Conservation (phyloP, 768 basidiomycete genomes). For the Lactifluus hygrophoroides region DNA sequence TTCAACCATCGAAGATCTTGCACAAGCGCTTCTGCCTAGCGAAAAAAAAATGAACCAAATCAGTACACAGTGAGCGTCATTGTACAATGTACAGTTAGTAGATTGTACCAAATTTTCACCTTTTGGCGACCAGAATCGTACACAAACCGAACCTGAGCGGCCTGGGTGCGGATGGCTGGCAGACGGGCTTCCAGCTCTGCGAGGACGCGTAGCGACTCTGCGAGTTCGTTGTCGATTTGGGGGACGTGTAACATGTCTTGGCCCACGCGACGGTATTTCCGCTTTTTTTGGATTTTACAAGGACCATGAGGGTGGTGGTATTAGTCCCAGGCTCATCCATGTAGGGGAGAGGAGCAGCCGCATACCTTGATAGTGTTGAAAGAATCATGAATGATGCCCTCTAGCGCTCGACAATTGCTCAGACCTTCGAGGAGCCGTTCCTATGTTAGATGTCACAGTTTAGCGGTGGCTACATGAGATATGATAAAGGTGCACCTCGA, state of each 20-base stretch:
- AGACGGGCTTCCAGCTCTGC: conserved; percentile 48
- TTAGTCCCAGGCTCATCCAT: not conserved
- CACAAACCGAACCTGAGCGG: conserved; percentile 50
- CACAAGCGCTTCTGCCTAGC: conserved; percentile 58
- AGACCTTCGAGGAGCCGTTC: conserved; percentile 58
- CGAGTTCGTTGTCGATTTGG: conserved; percentile 49
- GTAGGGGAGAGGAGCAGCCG: not conserved
- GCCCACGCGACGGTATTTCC: conserved; percentile 50
- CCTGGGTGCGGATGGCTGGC: conserved; percentile 53
- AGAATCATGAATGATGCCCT: conserved; percentile 58
- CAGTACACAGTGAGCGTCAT: too few relatives aligned
- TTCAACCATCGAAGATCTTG: conserved; percentile 65
- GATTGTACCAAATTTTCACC: too few relatives aligned
- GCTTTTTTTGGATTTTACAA: conserved; percentile 29
- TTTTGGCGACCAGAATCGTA: conserved; percentile 68
- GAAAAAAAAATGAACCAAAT: not conserved
- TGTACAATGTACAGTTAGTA: too few relatives aligned
- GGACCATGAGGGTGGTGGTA: not conserved
- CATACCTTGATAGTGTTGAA: conserved; percentile 51
- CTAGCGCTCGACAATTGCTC: conserved; percentile 67
- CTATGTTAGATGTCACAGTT: conserved; percentile 33
- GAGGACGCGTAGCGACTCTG: conserved; percentile 51
- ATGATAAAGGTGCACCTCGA: conserved; percentile 14
- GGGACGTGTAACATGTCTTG: conserved; percentile 48
- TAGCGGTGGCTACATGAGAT: not conserved